These are phyloP conservation scores for Houttuynia cordata DNA, from an alignment of 164 flowering plant species.

Conservation along the genomic window DNA sequence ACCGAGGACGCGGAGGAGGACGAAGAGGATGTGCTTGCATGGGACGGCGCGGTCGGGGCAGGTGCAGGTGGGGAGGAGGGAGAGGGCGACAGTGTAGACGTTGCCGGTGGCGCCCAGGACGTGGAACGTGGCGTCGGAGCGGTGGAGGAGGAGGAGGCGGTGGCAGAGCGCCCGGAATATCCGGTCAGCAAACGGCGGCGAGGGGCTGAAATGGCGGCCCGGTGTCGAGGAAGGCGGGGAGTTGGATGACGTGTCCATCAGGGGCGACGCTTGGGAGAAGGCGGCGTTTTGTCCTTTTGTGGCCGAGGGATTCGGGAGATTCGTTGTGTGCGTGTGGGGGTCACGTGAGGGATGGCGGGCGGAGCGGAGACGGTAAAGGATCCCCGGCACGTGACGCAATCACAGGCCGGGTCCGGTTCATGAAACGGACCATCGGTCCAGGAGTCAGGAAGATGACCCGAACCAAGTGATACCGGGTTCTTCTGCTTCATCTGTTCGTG, in stretches of 20 bases:
- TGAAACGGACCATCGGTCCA: too few relatives aligned
- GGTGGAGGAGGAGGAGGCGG: constrained; percentile 70
- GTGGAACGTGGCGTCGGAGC: constrained; percentile 42
- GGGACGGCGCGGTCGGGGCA: constrained; percentile 79
- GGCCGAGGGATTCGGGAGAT: constrained; percentile 2
- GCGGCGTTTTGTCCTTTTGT: too few relatives aligned
- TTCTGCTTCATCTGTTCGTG: too few relatives aligned
- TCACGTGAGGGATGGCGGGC: constrained; percentile 18
- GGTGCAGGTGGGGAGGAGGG: constrained; percentile 49
- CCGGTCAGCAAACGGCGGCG: constrained; percentile 34
- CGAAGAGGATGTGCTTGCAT: constrained; percentile 87
- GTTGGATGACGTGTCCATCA: not conserved
- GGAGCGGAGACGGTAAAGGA: not conserved
- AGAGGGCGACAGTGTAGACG: constrained; percentile 59
- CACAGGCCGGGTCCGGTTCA: too few relatives aligned
- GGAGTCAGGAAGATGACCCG: too few relatives aligned
- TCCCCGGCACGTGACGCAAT: not conserved
- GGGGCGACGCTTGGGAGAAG: too few relatives aligned
- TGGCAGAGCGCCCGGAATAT: constrained; percentile 61
- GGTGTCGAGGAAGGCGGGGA: constrained; percentile 14
- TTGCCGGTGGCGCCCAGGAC: constrained; percentile 78
- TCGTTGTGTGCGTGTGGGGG: constrained; percentile 28
- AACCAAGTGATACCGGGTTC: not conserved
- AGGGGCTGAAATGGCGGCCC: constrained; percentile 31
- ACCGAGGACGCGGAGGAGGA: constrained; percentile 52